Evolutionary conservation across 305 asterid genomes (phyloP).

Genomic region (Petunia hybrid): DNA sequence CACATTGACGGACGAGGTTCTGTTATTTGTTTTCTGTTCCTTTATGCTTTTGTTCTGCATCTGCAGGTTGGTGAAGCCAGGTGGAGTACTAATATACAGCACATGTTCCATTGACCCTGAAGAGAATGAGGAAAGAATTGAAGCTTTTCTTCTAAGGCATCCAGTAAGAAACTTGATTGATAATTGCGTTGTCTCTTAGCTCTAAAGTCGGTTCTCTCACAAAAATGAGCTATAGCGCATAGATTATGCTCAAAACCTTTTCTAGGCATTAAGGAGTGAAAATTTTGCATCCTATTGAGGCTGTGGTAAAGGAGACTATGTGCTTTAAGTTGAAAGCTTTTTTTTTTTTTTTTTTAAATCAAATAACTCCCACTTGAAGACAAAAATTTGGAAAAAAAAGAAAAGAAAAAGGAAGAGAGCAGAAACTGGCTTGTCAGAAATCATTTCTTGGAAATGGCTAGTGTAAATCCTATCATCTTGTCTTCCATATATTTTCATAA

Average conservation of each 20-base stretch:
- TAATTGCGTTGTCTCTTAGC: slow-evolving; percentile 20
- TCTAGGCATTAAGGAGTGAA: background rate
- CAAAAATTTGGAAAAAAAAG: too few relatives aligned
- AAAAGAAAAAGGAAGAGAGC: background rate
- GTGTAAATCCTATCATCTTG: background rate
- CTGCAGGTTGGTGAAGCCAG: slow-evolving; percentile 81
- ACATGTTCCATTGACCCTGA: slow-evolving; percentile 89
- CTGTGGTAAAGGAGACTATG: slow-evolving; percentile 1
- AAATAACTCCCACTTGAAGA: slow-evolving; percentile 7
- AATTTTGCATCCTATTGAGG: slow-evolving; percentile 1
- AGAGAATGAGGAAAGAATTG: slow-evolving; percentile 89
- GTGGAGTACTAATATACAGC: slow-evolving; percentile 83
- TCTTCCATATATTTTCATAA: background rate
- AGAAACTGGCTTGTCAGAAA: background rate
- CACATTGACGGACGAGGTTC: slow-evolving; percentile 4
- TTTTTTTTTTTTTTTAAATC: background rate
- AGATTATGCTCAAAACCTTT: background rate
- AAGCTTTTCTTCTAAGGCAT: slow-evolving; percentile 78
- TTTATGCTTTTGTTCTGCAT: slow-evolving; percentile 38
- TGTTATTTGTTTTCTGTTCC: slow-evolving; percentile 18
- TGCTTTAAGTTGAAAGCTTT: background rate
- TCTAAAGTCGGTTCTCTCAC: slow-evolving; percentile 22
- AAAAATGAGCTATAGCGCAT: background rate
- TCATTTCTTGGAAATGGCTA: background rate
- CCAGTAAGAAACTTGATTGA: slow-evolving; percentile 53